Evolutionary conservation across 2,329 filamentous ascomycete genomes (phyloP).

Genomic region (Hymenoscyphus fraxineus): DNA sequence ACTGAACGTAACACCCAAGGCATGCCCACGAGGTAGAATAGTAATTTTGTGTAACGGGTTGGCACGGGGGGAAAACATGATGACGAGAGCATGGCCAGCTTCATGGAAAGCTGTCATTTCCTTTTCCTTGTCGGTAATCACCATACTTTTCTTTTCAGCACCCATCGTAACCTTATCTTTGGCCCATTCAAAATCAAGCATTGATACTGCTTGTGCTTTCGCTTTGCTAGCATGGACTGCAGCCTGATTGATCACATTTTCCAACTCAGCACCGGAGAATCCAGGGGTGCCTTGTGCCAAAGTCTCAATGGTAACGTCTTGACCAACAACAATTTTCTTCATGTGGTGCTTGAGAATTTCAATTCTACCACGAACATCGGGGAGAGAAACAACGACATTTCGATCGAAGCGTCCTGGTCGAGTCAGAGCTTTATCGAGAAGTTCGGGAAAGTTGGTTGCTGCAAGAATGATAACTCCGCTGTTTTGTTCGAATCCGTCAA

Average conservation of each 20-base stretch:
- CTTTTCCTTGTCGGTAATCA: conserved; percentile 92
- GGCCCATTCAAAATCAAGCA: conserved; percentile 89
- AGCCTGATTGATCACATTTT: conserved; percentile 95
- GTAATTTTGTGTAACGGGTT: conserved; percentile 93
- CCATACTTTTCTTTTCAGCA: conserved; percentile 81
- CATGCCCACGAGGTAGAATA: conserved; percentile 84
- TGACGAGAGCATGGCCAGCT: conserved; percentile 89
- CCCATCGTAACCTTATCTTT: conserved; percentile 99
- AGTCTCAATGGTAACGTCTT: conserved; percentile 77
- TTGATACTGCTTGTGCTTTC: conserved; percentile 70
- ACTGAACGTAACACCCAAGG: conserved; percentile 81
- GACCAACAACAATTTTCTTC: conserved; percentile 77
- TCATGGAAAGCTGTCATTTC: conserved; percentile 95
- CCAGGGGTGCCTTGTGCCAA: conserved; percentile 86
- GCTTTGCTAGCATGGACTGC: conserved; percentile 90
- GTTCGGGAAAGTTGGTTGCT: conserved; percentile 92
- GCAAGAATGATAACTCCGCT: conserved; percentile 93
- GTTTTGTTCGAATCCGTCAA: conserved; percentile 94
- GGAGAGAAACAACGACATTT: conserved; percentile 81
- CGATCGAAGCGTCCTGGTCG: conserved; percentile 94
- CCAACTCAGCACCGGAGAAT: conserved; percentile 90
- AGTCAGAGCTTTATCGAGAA: conserved; percentile 90
- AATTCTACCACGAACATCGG: conserved; percentile 88
- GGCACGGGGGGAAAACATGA: conserved; percentile 71
- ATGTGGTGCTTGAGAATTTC: conserved; percentile 92